Evolutionary conservation across 345 rosid species (phyloP).

Genomic region (Ricinus communis): DNA sequence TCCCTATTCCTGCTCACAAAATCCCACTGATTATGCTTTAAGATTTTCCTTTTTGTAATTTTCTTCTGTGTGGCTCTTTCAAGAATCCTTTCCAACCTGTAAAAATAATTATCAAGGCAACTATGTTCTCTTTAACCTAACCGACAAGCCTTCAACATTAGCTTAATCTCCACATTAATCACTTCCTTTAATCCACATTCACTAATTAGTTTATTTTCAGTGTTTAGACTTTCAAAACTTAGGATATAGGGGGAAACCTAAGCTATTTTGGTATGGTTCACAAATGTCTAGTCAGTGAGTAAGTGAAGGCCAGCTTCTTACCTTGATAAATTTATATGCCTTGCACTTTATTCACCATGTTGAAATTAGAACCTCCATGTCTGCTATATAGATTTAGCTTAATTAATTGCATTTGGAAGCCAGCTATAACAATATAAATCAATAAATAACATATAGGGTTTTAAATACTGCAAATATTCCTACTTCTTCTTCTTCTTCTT

Average conservation of each 20-base stretch:
- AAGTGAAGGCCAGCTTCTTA: slow-evolving; percentile 9
- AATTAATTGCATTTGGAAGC: slow-evolving; percentile 16
- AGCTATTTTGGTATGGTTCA: slow-evolving; percentile 25
- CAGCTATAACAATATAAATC: slow-evolving; percentile 7
- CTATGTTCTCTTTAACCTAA: not conserved
- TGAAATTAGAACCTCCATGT: slow-evolving; percentile 6
- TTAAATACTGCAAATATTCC: too few relatives aligned
- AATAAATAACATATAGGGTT: not conserved
- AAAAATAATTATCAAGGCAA: not conserved
- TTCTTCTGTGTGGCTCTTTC: not conserved
- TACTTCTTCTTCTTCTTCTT: not conserved
- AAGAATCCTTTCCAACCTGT: not conserved
- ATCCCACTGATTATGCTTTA: not conserved
- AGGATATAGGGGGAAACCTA: slow-evolving; percentile 14
- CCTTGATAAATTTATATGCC: slow-evolving; percentile 4
- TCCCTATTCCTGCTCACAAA: not conserved
- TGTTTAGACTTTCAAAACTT: not conserved
- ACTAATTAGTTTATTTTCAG: slow-evolving; percentile 23
- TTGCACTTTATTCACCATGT: slow-evolving; percentile 31
- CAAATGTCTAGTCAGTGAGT: slow-evolving; percentile 29
- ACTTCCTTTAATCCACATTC: slow-evolving; percentile 33
- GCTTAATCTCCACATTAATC: too few relatives aligned
- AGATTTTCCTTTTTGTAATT: not conserved
- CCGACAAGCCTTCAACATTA: not conserved
- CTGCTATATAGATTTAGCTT: not conserved